Evolutionary conservation across 2,329 filamentous ascomycete genomes (phyloP).

Genomic region (Sporothrix sp.): DNA sequence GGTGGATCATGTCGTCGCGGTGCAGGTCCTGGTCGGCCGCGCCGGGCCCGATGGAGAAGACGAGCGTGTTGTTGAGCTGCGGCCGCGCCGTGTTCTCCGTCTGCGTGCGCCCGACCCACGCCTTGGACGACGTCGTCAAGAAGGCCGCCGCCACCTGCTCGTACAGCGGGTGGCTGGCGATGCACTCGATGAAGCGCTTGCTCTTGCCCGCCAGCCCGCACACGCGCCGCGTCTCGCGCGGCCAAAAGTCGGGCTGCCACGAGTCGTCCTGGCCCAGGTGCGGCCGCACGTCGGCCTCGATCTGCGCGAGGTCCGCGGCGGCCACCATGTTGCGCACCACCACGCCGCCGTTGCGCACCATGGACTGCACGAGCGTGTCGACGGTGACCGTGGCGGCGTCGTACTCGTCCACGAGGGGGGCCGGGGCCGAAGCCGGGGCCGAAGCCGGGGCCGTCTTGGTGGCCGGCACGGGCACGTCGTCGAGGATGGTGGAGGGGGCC

Average conservation of each 20-base stretch:
- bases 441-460: too few species aligned
- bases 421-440: too few species aligned
- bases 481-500: too few species aligned
- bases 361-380: background rate
- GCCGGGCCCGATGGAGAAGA: constrained; percentile 21
- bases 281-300: constrained; percentile 9
- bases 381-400: background rate
- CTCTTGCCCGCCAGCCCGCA: constrained; percentile 7
- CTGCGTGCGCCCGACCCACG: constrained; percentile 7
- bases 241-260: constrained; percentile 13
- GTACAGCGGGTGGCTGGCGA: constrained; percentile 8
- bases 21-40: constrained; percentile 18
- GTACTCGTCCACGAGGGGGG: too few species aligned
- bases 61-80: constrained; percentile 24
- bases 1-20: constrained; percentile 23
- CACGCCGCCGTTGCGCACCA: constrained; percentile 4
- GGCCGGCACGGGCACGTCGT: too few species aligned
- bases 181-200: background rate
- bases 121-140: background rate
- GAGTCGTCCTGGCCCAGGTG: background rate
- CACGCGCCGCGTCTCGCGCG: constrained; percentile 10
- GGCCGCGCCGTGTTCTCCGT: constrained; percentile 8
- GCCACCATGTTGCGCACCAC: background rate
- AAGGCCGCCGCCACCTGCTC: background rate
- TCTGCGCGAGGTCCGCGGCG: background rate